Base-by-base conservation (phyloP, 2,329 filamentous ascomycete genomes). In the Camillea tinctor region DNA sequence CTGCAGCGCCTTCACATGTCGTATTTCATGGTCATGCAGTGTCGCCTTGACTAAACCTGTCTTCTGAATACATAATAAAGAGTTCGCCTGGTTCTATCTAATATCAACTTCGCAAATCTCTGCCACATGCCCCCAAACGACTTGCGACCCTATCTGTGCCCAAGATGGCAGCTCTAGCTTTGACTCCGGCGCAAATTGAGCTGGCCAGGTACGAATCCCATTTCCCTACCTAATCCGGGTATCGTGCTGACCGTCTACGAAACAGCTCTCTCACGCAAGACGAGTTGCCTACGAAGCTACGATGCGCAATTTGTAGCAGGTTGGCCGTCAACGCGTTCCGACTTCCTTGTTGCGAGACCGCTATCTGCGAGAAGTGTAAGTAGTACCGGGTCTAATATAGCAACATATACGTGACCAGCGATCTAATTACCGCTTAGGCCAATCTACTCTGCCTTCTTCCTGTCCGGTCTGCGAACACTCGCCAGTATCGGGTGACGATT, bases 401-500 rank as follows among this genome's bases (percentile, higher is more conserved):
- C n/a, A 20, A 23, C 11, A n/a, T 9, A 15, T 21, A 49, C n/a
- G 48, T 13, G 53, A 24, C 40, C 2, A 22, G 21, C 30, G 19
- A 36, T 36, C 69, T 65, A 67, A 67, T 52, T n/a, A n/a, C 17
- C 60, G 67, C 20, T n/a, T 66, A 94, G 88, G 92, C 74, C 92
- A 96, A 75, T 81, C 86, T 7, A 88, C 87, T 23, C 81, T 96
- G 9, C 87, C 90, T 13, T 84, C 89, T 11, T 89, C 89, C 51
- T 99, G 95, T 71, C 94, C 95, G 1, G 90, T 97, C 60, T 99
- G 95, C 84, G 91, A 93, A 65, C 95, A 99, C 74, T 90, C 88
- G 21, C 95, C 95, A 0, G 84, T 99, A 60, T 92, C 92, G 24
- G 85, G 89, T 52, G 91, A 92, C 61, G 89, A 95, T 66, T 97